These are phyloP conservation scores for Alternaria sp. DNA, from an alignment of 2,329 filamentous ascomycete genomes.

Conservation along the genomic window DNA sequence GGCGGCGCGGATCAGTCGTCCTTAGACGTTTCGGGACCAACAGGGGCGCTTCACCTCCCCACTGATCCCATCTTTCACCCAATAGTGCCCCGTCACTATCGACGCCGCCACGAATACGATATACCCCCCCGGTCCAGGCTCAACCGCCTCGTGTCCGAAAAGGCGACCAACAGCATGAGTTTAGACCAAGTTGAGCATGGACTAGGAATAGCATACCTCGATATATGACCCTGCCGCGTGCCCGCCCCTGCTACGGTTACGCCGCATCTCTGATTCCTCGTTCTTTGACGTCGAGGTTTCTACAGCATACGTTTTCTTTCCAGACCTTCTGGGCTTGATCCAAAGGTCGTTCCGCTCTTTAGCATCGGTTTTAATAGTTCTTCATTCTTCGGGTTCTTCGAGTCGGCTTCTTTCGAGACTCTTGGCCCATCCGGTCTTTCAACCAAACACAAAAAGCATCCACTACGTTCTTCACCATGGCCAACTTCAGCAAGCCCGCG, in stretches of 20 bases:
- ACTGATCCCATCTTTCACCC: conserved; percentile 18
- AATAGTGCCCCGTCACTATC: conserved; percentile 23
- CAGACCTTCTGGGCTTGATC: conserved; percentile 41
- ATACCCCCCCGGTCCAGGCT: conserved; percentile 24
- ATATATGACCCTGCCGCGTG: conserved; percentile 43
- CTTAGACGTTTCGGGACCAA: conserved; percentile 30
- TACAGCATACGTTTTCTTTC: conserved; percentile 28
- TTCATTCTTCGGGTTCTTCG: conserved; percentile 16
- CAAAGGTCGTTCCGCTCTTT: conserved; percentile 49
- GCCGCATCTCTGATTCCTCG: conserved; percentile 42
- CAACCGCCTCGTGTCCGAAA: conserved; percentile 35
- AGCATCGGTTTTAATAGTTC: conserved; percentile 24
- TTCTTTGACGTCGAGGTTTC: conserved; percentile 40
- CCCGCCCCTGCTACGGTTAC: conserved; percentile 35
- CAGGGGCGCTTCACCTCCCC: conserved; percentile 28
- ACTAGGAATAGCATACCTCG: conserved; percentile 30
- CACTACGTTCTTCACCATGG: conserved; percentile 35
- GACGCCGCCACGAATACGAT: conserved; percentile 24
- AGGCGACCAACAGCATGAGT: conserved; percentile 22
- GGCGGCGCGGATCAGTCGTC: conserved; percentile 27
- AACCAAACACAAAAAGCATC: conserved; percentile 10
- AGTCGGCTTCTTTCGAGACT: conserved; percentile 20
- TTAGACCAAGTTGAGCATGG: conserved; percentile 30
- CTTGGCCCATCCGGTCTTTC: conserved; percentile 19
- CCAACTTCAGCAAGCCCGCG: conserved; percentile 46